Base-by-base conservation (phyloP, 2,329 filamentous ascomycete species). In the Cladosporium colombiae region DNA sequence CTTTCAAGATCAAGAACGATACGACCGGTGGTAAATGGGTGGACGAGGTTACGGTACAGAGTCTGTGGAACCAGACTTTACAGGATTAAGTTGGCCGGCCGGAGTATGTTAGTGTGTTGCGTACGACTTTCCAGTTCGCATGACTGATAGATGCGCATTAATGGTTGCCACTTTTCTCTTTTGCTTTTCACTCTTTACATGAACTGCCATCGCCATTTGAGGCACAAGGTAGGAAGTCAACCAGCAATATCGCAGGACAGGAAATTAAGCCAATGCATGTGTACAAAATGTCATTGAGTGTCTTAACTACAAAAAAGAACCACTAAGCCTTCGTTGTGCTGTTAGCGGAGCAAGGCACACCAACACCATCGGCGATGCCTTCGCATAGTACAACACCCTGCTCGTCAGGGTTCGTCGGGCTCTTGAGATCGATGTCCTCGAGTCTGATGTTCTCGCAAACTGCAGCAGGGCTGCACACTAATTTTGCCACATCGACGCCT, bases 401-500 rank as follows among this genome's bases (percentile, higher is more conserved):
- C 53, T 70, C 65, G 13, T 62, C 58, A 11, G 65, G 65, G 21
- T 80, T 18, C 78, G 79, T 79, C 0, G 85, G 85, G 53, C 81
- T 85, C 0, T 78, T 83, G 61, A 89, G 73, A 65, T 84, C 78
- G 68, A 88, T 87, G 66, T 84, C 79, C 68, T 82, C 80, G 64
- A 88, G 78, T 8, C 79, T 78, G 69, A 88, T 86, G 59, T 83
- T 82, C 58, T 80, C 79, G 71, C 86, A 89, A 5, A 86, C 81
- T 0, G 85, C 84, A 50, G 83, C 85, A 0, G 83, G 82, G 18
- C 83, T 85, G 72, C 86, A 88, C 0, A 82, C 83, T 66, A 88
- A 73, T 55, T 82, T 80, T 0, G 82, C 86, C 1, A 88, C 83
- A 2, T 83, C 82, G 23, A 80, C 80, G 1, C 85, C 85, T 58